phyloP scores from a whole-genome alignment of 208 protist species.

The Crithidia mellificae region DNA sequence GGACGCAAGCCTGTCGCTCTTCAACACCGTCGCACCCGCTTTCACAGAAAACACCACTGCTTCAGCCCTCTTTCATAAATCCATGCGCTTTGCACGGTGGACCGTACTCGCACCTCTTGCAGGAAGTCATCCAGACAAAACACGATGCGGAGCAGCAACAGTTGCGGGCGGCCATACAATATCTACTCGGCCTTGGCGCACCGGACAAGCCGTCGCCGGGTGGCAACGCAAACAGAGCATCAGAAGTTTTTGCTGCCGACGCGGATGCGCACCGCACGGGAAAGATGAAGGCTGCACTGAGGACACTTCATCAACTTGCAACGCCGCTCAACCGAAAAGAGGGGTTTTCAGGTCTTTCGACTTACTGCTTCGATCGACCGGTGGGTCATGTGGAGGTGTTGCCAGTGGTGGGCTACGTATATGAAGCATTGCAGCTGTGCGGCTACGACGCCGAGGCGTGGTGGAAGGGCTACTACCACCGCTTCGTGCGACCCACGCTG shows the following conservation, averaged over 20 bases:
- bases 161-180: neutral
- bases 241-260: too few relatives aligned
- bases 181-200: slow-evolving; percentile 11
- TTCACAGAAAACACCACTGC: neutral
- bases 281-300: neutral
- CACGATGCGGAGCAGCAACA: neutral
- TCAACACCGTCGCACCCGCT: too few relatives aligned
- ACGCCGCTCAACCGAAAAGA: neutral
- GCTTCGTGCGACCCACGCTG: neutral
- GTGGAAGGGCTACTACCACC: slow-evolving; percentile 25
- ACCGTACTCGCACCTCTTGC: slow-evolving; percentile 10
- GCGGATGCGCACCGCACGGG: neutral
- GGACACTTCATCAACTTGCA: neutral
- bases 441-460: slow-evolving; percentile 22
- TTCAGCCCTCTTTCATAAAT: neutral
- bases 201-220: neutral
- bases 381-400: slow-evolving; percentile 13
- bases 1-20: neutral
- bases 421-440: slow-evolving; percentile 10
- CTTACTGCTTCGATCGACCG: slow-evolving; percentile 2
- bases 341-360: neutral
- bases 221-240: too few relatives aligned
- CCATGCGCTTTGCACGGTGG: slow-evolving; percentile 16
- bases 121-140: slow-evolving; percentile 10
- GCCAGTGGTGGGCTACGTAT: slow-evolving; percentile 12